Evolutionary conservation across 495 filamentous ascomycete genomes (phyloP).

Genomic region (Talaromyces adpressus): DNA sequence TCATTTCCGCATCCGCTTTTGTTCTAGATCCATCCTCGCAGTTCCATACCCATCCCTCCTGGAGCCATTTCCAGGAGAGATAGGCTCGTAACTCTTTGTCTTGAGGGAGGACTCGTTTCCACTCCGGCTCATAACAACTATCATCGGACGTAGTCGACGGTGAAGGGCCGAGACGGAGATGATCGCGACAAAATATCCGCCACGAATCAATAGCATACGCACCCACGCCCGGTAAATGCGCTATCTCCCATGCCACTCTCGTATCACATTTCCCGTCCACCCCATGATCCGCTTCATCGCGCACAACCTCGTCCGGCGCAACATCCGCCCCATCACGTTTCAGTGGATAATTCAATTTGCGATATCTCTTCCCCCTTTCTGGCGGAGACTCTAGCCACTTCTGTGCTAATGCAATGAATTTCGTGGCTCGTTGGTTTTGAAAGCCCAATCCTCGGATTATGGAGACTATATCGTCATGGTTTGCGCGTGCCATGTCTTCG

Average conservation of each 20-base stretch:
- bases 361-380: slow-evolving; percentile 47
- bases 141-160: background rate
- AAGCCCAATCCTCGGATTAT: slow-evolving; percentile 72
- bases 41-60: slow-evolving; percentile 81
- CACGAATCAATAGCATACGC: slow-evolving; percentile 86
- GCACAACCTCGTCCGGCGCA: slow-evolving; percentile 38
- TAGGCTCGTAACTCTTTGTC: slow-evolving; percentile 90
- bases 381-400: slow-evolving; percentile 65
- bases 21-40: slow-evolving; percentile 57
- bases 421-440: slow-evolving; percentile 53
- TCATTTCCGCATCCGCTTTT: slow-evolving; percentile 45
- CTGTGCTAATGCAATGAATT: slow-evolving; percentile 60
- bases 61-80: slow-evolving; percentile 85
- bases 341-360: slow-evolving; percentile 62
- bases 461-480: slow-evolving; percentile 45
- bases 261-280: slow-evolving; percentile 12
- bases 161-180: slow-evolving; percentile 43
- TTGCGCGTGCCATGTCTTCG: slow-evolving; percentile 52
- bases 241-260: slow-evolving; percentile 72
- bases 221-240: slow-evolving; percentile 74
- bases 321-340: slow-evolving; percentile 49
- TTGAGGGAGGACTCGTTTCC: slow-evolving; percentile 75
- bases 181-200: slow-evolving; percentile 89
- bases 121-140: slow-evolving; percentile 54
- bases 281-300: slow-evolving; percentile 19